Conservation (phyloP, 768 basidiomycete species). For the Boletus sp. region DNA sequence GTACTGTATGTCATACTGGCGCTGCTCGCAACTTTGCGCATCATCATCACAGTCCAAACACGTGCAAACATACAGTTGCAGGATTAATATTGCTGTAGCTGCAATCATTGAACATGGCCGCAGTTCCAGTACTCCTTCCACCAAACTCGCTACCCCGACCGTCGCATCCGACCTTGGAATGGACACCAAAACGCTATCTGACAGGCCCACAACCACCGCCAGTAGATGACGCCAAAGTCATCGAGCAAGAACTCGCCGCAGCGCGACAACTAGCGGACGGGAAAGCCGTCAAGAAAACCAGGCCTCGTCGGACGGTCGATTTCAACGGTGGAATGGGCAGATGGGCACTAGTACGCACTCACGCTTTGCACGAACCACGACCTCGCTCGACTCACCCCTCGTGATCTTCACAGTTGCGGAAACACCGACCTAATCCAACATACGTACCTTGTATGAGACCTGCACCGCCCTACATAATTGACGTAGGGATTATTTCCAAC, state of each 20-base stretch:
- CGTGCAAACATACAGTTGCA: too few relatives aligned
- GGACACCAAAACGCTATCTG: slow-evolving; percentile 72
- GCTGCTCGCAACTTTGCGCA: too few relatives aligned
- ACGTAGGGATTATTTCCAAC: slow-evolving; percentile 52
- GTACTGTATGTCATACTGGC: too few relatives aligned
- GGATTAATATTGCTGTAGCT: too few relatives aligned
- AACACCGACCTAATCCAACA: slow-evolving; percentile 74
- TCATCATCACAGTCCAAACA: too few relatives aligned
- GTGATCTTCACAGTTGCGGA: slow-evolving; percentile 51
- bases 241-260: slow-evolving; percentile 78
- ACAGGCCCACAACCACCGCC: slow-evolving; percentile 75
- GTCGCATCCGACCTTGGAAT: slow-evolving; percentile 52
- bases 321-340: slow-evolving; percentile 87
- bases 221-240: slow-evolving; percentile 68
- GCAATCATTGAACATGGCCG: slow-evolving; percentile 13
- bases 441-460: slow-evolving; percentile 80
- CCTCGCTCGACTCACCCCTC: neutral
- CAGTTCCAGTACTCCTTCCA: slow-evolving; percentile 58
- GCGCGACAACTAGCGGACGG: slow-evolving; percentile 74
- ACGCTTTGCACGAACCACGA: too few relatives aligned
- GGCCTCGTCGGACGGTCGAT: slow-evolving; percentile 92
- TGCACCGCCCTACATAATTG: slow-evolving; percentile 83
- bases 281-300: slow-evolving; percentile 84
- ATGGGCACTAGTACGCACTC: slow-evolving; percentile 73
- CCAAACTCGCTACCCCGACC: slow-evolving; percentile 37